Conservation (phyloP, 345 rosid species). For the Adansonia digitata region DNA sequence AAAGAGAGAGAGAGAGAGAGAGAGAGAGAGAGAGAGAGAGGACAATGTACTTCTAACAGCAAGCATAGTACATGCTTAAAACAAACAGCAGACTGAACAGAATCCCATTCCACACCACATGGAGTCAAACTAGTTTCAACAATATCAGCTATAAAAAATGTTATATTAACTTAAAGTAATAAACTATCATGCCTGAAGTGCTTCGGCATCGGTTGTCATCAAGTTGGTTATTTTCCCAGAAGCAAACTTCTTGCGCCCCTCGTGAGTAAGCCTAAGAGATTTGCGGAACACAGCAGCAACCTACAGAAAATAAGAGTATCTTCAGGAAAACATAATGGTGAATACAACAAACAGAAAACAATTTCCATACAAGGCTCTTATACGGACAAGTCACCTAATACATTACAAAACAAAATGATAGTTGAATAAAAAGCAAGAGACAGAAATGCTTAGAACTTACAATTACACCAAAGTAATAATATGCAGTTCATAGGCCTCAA, state of each 20-base stretch:
- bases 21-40: neutral
- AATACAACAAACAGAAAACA: neutral
- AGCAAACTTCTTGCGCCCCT: conserved; percentile 74
- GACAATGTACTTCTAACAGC: neutral
- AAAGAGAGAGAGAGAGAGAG: neutral
- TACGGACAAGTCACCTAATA: neutral
- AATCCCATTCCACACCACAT: neutral
- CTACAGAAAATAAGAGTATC: conserved; percentile 31
- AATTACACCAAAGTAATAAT: neutral
- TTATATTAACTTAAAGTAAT: neutral
- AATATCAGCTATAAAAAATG: conserved; percentile 6
- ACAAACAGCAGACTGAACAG: neutral
- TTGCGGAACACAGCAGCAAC: conserved; percentile 96
- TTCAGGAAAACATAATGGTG: conserved; percentile 8
- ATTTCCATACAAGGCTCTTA: neutral
- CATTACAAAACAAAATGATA: neutral
- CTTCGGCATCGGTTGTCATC: conserved; percentile 97
- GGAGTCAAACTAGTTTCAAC: neutral
- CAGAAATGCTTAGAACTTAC: neutral
- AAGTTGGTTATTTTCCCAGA: conserved; percentile 96
- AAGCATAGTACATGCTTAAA: neutral
- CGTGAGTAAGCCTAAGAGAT: conserved; percentile 87
- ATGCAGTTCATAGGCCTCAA: neutral
- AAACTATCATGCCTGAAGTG: conserved; percentile 67
- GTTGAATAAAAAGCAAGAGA: neutral